These are phyloP conservation scores for Eutrema heterophyllum DNA, from an alignment of 345 rosid species.

Conservation along the genomic window DNA sequence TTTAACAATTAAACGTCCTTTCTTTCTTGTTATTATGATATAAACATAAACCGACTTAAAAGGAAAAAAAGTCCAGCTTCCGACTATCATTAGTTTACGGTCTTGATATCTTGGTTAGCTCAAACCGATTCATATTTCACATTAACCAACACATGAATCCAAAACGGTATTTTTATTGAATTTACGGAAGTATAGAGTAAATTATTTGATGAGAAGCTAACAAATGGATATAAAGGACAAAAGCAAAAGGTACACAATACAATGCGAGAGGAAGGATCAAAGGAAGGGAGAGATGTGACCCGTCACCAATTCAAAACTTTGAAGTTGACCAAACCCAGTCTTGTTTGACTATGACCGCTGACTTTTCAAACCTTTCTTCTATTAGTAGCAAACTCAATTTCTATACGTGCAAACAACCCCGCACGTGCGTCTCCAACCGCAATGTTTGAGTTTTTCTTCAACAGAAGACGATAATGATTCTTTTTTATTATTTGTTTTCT, in stretches of 20 bases:
- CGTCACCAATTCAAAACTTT: conserved; percentile 12
- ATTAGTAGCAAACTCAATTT: neutral
- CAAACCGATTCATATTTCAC: neutral
- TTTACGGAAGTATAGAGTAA: neutral
- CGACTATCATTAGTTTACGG: neutral
- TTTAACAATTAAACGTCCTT: neutral
- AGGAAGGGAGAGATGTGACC: neutral
- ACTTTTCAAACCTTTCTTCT: conserved; percentile 18
- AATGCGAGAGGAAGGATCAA: neutral
- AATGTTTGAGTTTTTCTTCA: conserved; percentile 29
- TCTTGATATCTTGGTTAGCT: neutral
- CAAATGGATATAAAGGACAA: neutral
- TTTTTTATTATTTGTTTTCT: neutral
- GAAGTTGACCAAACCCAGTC: conserved; percentile 11
- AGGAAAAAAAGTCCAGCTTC: neutral
- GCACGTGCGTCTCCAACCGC: conserved; percentile 32
- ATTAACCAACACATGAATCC: neutral
- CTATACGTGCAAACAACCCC: conserved; percentile 21
- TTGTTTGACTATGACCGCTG: conserved; percentile 10
- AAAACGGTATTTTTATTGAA: neutral
- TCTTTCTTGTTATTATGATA: no score
- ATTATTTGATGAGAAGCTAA: neutral
- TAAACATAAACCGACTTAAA: neutral
- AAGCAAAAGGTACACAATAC: neutral
- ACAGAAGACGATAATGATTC: neutral